Conservation (phyloP, 179 eudicot species). For the Silene coronaria region DNA sequence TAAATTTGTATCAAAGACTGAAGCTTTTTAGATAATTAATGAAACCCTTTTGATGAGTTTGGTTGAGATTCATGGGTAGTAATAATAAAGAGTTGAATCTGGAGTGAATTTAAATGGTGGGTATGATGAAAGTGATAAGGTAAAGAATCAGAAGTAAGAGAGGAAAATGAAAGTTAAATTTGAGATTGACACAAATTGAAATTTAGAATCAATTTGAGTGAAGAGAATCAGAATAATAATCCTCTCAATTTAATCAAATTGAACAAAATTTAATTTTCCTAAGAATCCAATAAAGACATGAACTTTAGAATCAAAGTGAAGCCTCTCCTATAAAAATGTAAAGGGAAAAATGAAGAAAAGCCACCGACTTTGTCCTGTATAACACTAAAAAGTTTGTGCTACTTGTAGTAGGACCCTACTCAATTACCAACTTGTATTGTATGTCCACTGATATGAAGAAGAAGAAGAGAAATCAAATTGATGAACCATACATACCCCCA, state of each 20-base stretch:
- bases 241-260: slow-evolving; percentile 17
- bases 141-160: background rate
- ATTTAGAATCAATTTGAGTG: slow-evolving; percentile 25
- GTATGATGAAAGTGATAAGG: slow-evolving; percentile 10
- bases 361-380: slow-evolving; percentile 32
- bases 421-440: slow-evolving; percentile 17
- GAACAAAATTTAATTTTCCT: slow-evolving; percentile 7
- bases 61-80: slow-evolving; percentile 10
- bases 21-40: background rate
- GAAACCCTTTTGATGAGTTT: slow-evolving; percentile 15
- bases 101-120: slow-evolving; percentile 14
- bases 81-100: slow-evolving; percentile 22
- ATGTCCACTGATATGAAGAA: background rate
- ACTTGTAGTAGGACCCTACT: slow-evolving; percentile 28
- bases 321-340: slow-evolving; percentile 5
- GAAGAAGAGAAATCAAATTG: background rate
- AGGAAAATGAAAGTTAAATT: slow-evolving; percentile 29
- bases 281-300: slow-evolving; percentile 35
- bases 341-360: slow-evolving; percentile 22
- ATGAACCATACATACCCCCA: slow-evolving; percentile 1
- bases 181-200: slow-evolving; percentile 28
- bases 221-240: slow-evolving; percentile 44
- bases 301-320: slow-evolving; percentile 40
- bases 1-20: background rate
- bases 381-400: slow-evolving; percentile 20